Evolutionary conservation across 768 basidiomycete genomes (phyloP), one percentile per base, ranked within the genome.

Genomic region (Tylopilus vinaceipallidus): DNA sequence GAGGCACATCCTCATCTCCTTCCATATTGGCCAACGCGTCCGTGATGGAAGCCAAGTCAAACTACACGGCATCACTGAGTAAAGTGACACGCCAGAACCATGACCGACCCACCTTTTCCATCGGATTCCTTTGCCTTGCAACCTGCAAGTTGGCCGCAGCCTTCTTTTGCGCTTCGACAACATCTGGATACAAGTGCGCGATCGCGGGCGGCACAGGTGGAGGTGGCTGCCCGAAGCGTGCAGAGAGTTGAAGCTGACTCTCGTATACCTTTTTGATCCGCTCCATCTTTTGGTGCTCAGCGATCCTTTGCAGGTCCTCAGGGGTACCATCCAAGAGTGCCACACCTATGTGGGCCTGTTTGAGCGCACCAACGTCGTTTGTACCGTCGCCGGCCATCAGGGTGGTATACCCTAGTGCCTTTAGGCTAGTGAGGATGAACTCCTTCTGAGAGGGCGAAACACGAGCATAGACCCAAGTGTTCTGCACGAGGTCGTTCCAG

Each of bases 321-420:
- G 81, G 80, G 0, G 94, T 91, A 1, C 95, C 93, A 61, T 98
- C 93, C 46, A 97, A 72, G 3, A 94, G 74, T 1, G 95, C 95
- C 24, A 98, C 90, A 43, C 97, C 95, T 51, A 99, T 88, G 67
- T 99, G 93, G 1, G 97, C 97, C 66, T 97, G 94, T 69, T 98
- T 99, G 45, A 99, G 80, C 3, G 97, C 97, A 20, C 97, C 97
- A 42, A 99, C 97, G 55, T 98, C 97, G 64, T 99, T 98, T 4
- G 97, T 99, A 26, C 97, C 97, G 64, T 99, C 97, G 44, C 97
- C 97, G 6, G 95, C 97, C 97, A 98, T 98, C 44, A 99, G 78
- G 0, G 97, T 99, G 14, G 78, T 79, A 65, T 92, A 99, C 20
- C 95, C 95, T 22, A 97, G 82, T 3, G 77, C 76, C 67, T 94